Conservation (phyloP, 2,329 filamentous ascomycete genomes). For the Cadophora malorum region DNA sequence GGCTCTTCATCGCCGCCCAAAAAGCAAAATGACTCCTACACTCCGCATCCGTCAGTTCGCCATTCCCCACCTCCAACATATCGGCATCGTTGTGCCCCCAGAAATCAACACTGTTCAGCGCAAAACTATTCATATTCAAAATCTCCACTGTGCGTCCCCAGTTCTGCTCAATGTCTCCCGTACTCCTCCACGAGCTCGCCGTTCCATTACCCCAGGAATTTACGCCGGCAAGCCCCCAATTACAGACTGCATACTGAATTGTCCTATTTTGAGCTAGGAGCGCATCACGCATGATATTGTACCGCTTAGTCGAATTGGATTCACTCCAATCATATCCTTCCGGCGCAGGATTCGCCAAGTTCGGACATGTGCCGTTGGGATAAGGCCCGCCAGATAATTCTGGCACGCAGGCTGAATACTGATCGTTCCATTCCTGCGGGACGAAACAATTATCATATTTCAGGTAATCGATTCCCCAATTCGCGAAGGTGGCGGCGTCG, state of each 20-base stretch:
- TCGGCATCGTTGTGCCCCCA: slow-evolving; percentile 46
- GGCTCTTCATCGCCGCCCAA: slow-evolving; percentile 40
- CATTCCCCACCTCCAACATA: slow-evolving; percentile 46
- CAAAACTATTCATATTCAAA: slow-evolving; percentile 48
- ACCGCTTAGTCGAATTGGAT: slow-evolving; percentile 54
- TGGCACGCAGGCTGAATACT: slow-evolving; percentile 50
- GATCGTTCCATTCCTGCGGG: slow-evolving; percentile 48
- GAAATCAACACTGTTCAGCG: slow-evolving; percentile 46
- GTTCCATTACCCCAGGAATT: slow-evolving; percentile 56
- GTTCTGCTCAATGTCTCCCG: slow-evolving; percentile 49
- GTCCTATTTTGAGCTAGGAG: slow-evolving; percentile 51
- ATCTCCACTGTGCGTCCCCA: slow-evolving; percentile 46
- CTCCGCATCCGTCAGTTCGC: slow-evolving; percentile 44
- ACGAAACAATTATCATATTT: slow-evolving; percentile 64
- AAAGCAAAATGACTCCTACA: slow-evolving; percentile 36
- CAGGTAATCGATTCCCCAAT: slow-evolving; percentile 65
- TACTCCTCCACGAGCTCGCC: slow-evolving; percentile 56
- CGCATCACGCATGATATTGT: slow-evolving; percentile 58
- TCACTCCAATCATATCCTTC: slow-evolving; percentile 56
- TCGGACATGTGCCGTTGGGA: slow-evolving; percentile 51
- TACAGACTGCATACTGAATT: slow-evolving; percentile 59
- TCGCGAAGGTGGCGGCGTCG: slow-evolving; percentile 63
- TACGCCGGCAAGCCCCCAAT: slow-evolving; percentile 59
- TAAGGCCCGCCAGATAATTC: slow-evolving; percentile 42
- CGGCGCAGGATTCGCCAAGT: slow-evolving; percentile 48